Base-by-base conservation (phyloP, 2,329 filamentous ascomycete genomes). In the Colletotrichum euphorbiae region DNA sequence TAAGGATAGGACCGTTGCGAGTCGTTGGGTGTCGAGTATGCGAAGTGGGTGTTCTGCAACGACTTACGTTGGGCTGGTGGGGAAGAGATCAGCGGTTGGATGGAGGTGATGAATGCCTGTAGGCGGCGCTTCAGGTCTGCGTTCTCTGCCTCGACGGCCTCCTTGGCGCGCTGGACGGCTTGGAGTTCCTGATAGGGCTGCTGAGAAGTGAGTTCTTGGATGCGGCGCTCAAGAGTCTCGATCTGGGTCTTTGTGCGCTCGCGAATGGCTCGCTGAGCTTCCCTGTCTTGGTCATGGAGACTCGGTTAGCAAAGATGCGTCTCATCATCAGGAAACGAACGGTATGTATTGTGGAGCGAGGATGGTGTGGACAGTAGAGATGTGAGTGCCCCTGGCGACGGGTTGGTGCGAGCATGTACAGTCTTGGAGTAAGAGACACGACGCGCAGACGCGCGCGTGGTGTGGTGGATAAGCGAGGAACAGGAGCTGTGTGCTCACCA, bases 111-210 rank as follows among this genome's bases (percentile, higher is more conserved):
- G 43, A 93, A 86, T 36, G 85, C 84, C 64, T 88, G 85, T 72
- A 97, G 80, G 36, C 89, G 87, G 75, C 87, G 84, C 74, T 89
- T 90, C 71, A 97, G 90, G 71, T 94, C 91, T 69, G 88, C 87
- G 81, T 96, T 95, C 80, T 97, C 93, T 36, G 88, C 87, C 80
- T 93, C 88, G 60, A 93, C 88, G 13, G 87, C 86, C 75, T 95
- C 91, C 81, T 93, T 94, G 78, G 93, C 90, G 36, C 88, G 85
- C 62, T 95, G 79, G 9, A 89, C 92, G 31, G 88, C 84, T 78
- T 97, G 93, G 19, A 97, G 86, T 76, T 97, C 93, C 76, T 93
- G 90, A 73, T 94, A 94, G 0, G 93, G 93, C 77, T 94, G 90
- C 79, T 93, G 91, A 65, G 87, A 90, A 65, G 92, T 92, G 72